phyloP scores from a whole-genome alignment of 2,329 filamentous ascomycete species.

The Aspergillus terreus region DNA sequence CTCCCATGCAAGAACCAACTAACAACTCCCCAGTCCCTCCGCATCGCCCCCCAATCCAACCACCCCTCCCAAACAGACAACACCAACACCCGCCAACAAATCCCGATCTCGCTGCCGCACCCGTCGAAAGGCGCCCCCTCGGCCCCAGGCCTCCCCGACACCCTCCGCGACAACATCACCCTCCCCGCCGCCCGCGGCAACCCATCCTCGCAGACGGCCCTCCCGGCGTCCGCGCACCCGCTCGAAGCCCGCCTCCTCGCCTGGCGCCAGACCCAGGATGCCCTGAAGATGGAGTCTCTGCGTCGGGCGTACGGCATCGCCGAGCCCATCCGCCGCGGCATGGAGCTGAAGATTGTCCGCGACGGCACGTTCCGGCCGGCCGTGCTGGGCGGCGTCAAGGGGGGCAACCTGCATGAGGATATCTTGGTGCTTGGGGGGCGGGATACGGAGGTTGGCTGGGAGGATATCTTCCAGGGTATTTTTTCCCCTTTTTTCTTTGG shows the following conservation, averaged over 20 bases:
- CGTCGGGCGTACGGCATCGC: conserved; percentile 85
- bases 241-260: conserved; percentile 84
- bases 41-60: conserved; percentile 71
- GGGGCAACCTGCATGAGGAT: conserved; percentile 77
- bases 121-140: conserved; percentile 73
- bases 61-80: conserved; percentile 66
- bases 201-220: conserved; percentile 35
- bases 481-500: conserved; percentile 16
- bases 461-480: conserved; percentile 80
- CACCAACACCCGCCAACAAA: conserved; percentile 52
- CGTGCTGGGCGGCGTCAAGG: conserved; percentile 57
- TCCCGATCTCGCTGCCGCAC: conserved; percentile 47
- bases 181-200: conserved; percentile 52
- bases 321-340: conserved; percentile 85
- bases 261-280: conserved; percentile 88
- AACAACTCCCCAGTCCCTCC: conserved; percentile 64
- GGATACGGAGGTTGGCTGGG: conserved; percentile 79
- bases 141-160: conserved; percentile 89
- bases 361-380: conserved; percentile 72
- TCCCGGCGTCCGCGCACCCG: conserved; percentile 71
- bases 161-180: conserved; percentile 77
- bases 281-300: conserved; percentile 81
- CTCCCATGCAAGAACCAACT: background rate
- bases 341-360: conserved; percentile 88
- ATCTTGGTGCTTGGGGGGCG: conserved; percentile 67